A percentile compares a stretch with the other conserved stretches of the same genome.
Evolutionary conservation across 2,329 filamentous ascomycete species (phyloP).

Genomic region (Colletotrichum eremochloae): DNA sequence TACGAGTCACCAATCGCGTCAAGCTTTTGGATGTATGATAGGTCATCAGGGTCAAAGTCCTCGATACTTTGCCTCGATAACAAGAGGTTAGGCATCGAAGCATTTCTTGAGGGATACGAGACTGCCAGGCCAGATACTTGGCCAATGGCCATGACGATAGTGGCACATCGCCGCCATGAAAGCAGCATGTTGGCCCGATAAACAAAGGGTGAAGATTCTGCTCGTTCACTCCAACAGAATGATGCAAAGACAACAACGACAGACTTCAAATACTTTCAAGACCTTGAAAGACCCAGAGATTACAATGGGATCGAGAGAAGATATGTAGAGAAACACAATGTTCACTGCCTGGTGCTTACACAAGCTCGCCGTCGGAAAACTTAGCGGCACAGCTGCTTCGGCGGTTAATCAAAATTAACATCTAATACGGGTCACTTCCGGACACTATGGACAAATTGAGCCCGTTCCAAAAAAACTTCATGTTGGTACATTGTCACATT

Average conservation of each 20-base stretch:
- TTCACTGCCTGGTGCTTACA: not conserved
- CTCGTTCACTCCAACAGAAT: not conserved
- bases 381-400: not conserved
- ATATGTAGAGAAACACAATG: not conserved
- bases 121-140: not conserved
- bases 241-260: not conserved
- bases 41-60: conserved; percentile 6
- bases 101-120: not conserved
- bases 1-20: conserved; percentile 43
- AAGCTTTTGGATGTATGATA: conserved; percentile 40
- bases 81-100: not conserved
- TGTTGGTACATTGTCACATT: not conserved
- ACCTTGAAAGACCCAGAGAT: not conserved
- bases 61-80: not conserved
- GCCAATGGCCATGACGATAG: not conserved
- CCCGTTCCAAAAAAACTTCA: not conserved
- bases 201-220: not conserved
- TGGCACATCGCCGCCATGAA: not conserved
- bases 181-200: not conserved
- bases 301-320: not conserved
- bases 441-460: not conserved
- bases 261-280: not conserved
- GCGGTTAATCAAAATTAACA: not conserved
- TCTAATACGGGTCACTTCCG: not conserved
- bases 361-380: not conserved